These are phyloP conservation scores for Cyclotella distinguenda DNA, from an alignment of 108 stramenopile species.

Conservation along the genomic window DNA sequence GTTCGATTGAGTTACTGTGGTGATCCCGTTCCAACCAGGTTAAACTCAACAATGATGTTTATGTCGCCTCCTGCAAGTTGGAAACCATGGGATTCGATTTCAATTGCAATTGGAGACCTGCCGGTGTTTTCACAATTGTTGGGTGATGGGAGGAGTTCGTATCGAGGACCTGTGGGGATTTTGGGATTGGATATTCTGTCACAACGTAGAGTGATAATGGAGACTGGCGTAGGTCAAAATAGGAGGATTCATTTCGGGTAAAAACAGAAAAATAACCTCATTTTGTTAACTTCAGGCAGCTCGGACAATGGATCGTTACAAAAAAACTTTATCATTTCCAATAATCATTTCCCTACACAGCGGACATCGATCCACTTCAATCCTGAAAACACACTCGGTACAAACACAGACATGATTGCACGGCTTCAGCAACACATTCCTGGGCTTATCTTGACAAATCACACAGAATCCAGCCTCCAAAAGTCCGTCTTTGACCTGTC, in stretches of 20 bases:
- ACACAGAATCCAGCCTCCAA: too few species aligned
- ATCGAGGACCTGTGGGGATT: constrained; percentile 66
- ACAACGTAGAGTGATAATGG: constrained; percentile 72
- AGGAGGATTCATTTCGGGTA: constrained; percentile 49
- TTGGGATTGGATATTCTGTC: constrained; percentile 75
- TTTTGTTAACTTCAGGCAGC: too few species aligned
- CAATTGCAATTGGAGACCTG: constrained; percentile 69
- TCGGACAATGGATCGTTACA: too few species aligned
- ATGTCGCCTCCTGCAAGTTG: constrained; percentile 54
- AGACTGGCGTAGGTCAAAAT: constrained; percentile 52
- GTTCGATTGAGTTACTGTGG: constrained; percentile 57
- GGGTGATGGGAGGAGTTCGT: constrained; percentile 68
- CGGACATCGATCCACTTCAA: too few species aligned
- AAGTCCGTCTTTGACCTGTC: too few species aligned
- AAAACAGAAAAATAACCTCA: too few species aligned
- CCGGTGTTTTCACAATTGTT: constrained; percentile 66
- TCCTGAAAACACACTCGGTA: too few species aligned
- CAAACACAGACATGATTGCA: too few species aligned
- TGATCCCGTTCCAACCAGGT: constrained; percentile 42
- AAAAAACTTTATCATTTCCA: too few species aligned
- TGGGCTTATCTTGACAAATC: too few species aligned
- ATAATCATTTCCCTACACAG: too few species aligned
- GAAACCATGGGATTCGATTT: constrained; percentile 66
- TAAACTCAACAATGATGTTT: constrained; percentile 46
- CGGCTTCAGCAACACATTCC: too few species aligned